Base-by-base conservation (phyloP, 2,329 filamentous ascomycete genomes). In the Tolypocladium inflatum region DNA sequence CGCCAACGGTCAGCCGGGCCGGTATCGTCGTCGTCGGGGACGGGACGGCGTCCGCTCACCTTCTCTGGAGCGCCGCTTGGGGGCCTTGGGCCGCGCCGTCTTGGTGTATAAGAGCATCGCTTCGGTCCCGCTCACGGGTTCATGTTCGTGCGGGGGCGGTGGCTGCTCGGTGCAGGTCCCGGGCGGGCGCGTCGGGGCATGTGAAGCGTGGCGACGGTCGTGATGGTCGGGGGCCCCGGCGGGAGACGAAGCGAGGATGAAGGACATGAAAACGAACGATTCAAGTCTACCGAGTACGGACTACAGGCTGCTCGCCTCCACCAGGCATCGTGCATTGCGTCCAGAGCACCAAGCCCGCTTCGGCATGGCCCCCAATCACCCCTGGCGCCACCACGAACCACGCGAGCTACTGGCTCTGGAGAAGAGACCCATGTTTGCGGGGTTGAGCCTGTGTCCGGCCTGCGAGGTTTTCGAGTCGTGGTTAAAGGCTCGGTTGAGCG, bases 21-120 rank as follows among this genome's bases (percentile, higher is more conserved):
- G 11, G 13, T 21, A 21, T 45, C 42, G n/a, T 43, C n/a, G n/a
- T n/a, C n/a, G n/a, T n/a, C n/a, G n/a, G 8, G 11, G n/a, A 21
- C n/a, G 15, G 10, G 3, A 17, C 3, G 23, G 6, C 45, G 11
- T 33, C 17, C 4, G 15, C 78, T 73, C 71, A 84, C 81, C 81
- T 67, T 80, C 78, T 72, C 82, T 76, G n/a, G 82, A 85, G 57
- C 82, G 76, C 65, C 74, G 78, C 71, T 84, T 85, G 38, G 82
- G 82, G 51, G 76, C 72, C 70, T 83, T 85, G n/a, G 82, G 80
- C 53, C 76, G 69, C 59, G 82, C 82, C 55, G 79, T 70, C 68
- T 75, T 78, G n/a, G 81, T 82, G 66, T 83, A 85, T 51, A 85
- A 69, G 64, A 85, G 70, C 82, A 85, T 84, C 26, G 26, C 26